These are phyloP conservation scores for Cinnamomum micranthum DNA, from an alignment of 164 flowering plant species.

Conservation along the genomic window DNA sequence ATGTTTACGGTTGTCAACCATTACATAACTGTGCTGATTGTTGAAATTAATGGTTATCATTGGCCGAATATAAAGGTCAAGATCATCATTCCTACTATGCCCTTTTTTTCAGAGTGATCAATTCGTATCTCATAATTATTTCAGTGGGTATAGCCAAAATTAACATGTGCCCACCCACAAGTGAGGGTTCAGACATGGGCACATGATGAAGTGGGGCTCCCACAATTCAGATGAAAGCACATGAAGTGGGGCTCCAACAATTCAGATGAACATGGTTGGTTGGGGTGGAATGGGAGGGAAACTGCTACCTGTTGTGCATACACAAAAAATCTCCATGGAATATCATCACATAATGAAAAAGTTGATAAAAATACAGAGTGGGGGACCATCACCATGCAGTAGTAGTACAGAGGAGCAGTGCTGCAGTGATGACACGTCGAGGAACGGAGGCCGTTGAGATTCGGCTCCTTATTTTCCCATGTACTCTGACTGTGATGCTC, in stretches of 20 bases:
- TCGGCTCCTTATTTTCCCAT: background rate
- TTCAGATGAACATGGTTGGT: background rate
- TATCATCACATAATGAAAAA: background rate
- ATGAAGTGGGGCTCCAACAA: background rate
- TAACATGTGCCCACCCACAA: no score
- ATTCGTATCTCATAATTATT: no score
- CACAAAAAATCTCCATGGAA: no score
- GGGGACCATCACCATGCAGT: background rate
- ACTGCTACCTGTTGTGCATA: background rate
- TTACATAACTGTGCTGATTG: no score
- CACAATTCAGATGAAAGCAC: background rate
- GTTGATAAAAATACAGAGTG: background rate
- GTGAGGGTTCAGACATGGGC: no score
- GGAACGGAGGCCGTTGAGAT: slow-evolving; percentile 9
- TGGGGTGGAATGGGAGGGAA: background rate
- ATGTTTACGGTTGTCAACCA: no score
- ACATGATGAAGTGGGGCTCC: background rate
- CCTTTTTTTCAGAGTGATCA: no score
- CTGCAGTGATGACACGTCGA: background rate
- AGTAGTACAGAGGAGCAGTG: background rate
- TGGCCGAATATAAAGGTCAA: no score
- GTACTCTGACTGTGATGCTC: background rate
- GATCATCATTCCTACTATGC: no score
- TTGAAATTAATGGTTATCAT: no score
- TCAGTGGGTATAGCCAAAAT: no score